phyloP scores from a whole-genome alignment of 2,329 filamentous ascomycete genomes.

The Dendrostoma leiphaemia region DNA sequence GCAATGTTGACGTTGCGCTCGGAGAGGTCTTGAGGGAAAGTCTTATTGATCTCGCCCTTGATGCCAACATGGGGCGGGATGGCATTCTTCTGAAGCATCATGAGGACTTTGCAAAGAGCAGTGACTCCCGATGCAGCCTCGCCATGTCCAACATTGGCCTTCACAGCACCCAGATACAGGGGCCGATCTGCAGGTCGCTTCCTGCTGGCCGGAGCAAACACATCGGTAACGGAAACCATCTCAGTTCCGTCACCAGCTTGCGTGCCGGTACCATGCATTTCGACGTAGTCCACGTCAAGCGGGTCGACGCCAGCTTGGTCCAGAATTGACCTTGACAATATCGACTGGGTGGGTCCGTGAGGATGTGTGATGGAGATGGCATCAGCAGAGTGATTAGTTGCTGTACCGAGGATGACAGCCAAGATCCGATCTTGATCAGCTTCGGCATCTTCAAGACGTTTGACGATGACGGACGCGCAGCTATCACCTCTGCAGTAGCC shows the following conservation, averaged over 20 bases:
- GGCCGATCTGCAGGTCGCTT: conserved; percentile 48
- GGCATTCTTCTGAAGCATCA: conserved; percentile 61
- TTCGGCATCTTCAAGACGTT: conserved; percentile 75
- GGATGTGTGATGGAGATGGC: conserved; percentile 83
- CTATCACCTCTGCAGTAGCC: conserved; percentile 81
- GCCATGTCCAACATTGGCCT: conserved; percentile 63
- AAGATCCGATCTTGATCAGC: conserved; percentile 74
- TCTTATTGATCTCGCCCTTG: conserved; percentile 61
- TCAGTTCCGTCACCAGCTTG: conserved; percentile 82
- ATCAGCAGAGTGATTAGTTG: conserved; percentile 80
- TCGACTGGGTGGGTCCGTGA: conserved; percentile 72
- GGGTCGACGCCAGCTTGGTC: conserved; percentile 73
- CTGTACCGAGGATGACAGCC: conserved; percentile 71
- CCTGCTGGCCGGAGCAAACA: conserved; percentile 46
- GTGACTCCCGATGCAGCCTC: conserved; percentile 61
- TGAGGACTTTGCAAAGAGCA: conserved; percentile 62
- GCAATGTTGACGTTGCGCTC: conserved; percentile 60
- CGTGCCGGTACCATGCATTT: conserved; percentile 88
- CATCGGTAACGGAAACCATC: conserved; percentile 70
- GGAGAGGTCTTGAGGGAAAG: conserved; percentile 55
- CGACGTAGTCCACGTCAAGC: conserved; percentile 76
- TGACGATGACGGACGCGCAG: conserved; percentile 72
- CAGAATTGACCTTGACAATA: conserved; percentile 68
- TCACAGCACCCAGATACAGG: conserved; percentile 61
- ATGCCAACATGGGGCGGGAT: conserved; percentile 69